Percentiles rank a stretch among this genome's conserved stretches.
Conservation (phyloP, 2,329 filamentous ascomycete genomes). For the Plectosphaerella plurivora region DNA sequence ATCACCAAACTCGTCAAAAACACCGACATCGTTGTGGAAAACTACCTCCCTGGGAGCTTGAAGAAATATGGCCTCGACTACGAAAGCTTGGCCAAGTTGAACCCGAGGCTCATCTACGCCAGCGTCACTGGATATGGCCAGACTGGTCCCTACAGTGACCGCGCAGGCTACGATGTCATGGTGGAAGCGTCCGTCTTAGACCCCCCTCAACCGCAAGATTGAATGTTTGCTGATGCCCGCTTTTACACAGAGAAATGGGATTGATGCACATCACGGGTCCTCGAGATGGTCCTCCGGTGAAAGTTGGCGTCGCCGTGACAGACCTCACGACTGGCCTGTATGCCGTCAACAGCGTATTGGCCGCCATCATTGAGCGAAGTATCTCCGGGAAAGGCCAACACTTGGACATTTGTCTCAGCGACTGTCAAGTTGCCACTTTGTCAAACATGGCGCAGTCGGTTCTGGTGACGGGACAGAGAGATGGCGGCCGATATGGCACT, state of each 20-base stretch:
- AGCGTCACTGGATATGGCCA: slow-evolving; percentile 69
- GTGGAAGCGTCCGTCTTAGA: slow-evolving; percentile 47
- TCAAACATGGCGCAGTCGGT: slow-evolving; percentile 64
- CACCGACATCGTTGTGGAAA: slow-evolving; percentile 65
- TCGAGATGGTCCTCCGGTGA: slow-evolving; percentile 61
- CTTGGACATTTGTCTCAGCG: slow-evolving; percentile 61
- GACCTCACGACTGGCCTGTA: slow-evolving; percentile 67
- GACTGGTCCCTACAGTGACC: slow-evolving; percentile 60
- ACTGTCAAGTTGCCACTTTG: slow-evolving; percentile 66
- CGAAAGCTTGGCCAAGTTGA: slow-evolving; percentile 52
- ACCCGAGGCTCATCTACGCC: slow-evolving; percentile 62
- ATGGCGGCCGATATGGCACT: slow-evolving; percentile 20
- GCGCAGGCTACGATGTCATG: slow-evolving; percentile 70
- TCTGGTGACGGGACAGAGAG: slow-evolving; percentile 59
- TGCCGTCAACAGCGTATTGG: slow-evolving; percentile 64
- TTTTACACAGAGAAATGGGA: slow-evolving; percentile 47
- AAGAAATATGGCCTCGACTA: slow-evolving; percentile 67
- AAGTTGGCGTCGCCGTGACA: slow-evolving; percentile 67
- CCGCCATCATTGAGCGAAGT: slow-evolving; percentile 53
- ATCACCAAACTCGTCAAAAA: slow-evolving; percentile 58
- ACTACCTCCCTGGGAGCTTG: slow-evolving; percentile 62
- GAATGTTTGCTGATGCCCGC: background rate
- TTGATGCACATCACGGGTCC: slow-evolving; percentile 69
- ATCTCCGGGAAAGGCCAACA: slow-evolving; percentile 59
- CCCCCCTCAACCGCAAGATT: background rate